Evolutionary conservation across 2,329 filamentous ascomycete genomes (phyloP), one percentile per base, ranked within the genome.

Genomic region (Penicillium polonicum): DNA sequence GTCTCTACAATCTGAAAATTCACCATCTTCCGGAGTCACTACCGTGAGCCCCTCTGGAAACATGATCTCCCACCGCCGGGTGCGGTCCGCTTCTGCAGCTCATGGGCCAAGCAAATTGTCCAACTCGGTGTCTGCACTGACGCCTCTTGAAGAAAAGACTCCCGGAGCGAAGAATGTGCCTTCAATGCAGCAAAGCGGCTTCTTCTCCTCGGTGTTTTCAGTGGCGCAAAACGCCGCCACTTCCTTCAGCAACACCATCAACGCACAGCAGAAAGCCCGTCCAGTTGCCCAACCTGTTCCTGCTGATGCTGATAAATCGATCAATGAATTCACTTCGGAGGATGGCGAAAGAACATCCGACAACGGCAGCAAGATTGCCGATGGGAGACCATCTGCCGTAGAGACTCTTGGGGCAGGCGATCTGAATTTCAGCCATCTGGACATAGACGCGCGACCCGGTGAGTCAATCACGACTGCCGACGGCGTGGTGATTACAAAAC

Each of bases 151-250:
- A 72, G 87, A 87, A 4, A 75, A 74, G 60, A 60, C 76, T 61
- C 51, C 80, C 63, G 67, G 74, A 55, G 71, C 79, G n/a, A 86
- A 85, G 60, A 80, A 83, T 66, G 68, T 85, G 35, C 79, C 83
- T 31, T 82, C 84, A n/a, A 77, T 75, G 33, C 74, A 76, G 49
- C 76, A 77, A 54, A 75, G 74, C 33, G 88, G 92, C 1, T 97
- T 99, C 78, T 97, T 99, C 76, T 96, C 91, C 5, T 92, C 90
- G 27, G 90, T 99, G 70, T 86, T 99, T 63, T 93, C 91, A 41
- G 93, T 89, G 45, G 94, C 94, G 19, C 93, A 97, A 74, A 97
- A 89, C 82, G 93, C 93, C 43, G 92, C 92, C 15, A 91, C 84
- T 62, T 91, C 87, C 48, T 88, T 97, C 46, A 85, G 85, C 48